phyloP scores from a whole-genome alignment of 2,329 filamentous ascomycete species.

The Colletotrichum spinosum region DNA sequence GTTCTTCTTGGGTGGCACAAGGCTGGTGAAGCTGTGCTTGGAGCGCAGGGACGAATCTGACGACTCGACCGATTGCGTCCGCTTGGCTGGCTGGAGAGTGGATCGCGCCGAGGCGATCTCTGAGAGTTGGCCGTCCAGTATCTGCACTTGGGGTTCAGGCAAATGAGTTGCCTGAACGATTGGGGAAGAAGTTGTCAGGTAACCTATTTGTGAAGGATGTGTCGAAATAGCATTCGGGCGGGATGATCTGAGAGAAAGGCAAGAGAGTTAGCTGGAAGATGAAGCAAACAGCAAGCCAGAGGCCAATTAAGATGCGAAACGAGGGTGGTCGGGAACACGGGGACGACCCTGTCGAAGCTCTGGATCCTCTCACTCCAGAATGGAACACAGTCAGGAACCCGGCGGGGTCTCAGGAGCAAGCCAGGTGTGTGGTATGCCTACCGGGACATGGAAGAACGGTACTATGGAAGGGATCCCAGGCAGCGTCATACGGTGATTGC shows the following conservation, averaged over 20 bases:
- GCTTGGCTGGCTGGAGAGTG: constrained; percentile 50
- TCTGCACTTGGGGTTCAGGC: constrained; percentile 58
- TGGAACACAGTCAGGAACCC: constrained; percentile 16
- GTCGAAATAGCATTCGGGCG: constrained; percentile 62
- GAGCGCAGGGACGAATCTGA: constrained; percentile 42
- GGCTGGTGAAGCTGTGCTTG: constrained; percentile 50
- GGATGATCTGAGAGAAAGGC: constrained; percentile 28
- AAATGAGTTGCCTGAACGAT: constrained; percentile 69
- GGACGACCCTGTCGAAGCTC: constrained; percentile 15
- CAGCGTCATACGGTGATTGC: constrained; percentile 35
- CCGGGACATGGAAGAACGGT: no score
- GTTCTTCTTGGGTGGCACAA: constrained; percentile 56
- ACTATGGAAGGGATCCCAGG: constrained; percentile 25
- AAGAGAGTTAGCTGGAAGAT: constrained; percentile 24
- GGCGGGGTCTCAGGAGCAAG: not conserved
- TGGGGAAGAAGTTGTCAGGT: constrained; percentile 77
- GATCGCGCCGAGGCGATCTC: constrained; percentile 47
- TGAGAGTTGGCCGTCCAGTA: constrained; percentile 47
- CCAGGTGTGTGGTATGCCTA: no score
- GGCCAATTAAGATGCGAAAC: constrained; percentile 27
- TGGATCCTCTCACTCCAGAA: constrained; percentile 11
- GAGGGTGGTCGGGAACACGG: constrained; percentile 33
- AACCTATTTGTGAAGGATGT: constrained; percentile 74
- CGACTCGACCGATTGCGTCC: constrained; percentile 48
- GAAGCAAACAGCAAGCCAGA: not conserved